Percentiles rank a stretch among this genome's conserved stretches.
Evolutionary conservation across 1,284 basidiomycete genomes (phyloP).

Genomic region (Sanghuangporus baumii): DNA sequence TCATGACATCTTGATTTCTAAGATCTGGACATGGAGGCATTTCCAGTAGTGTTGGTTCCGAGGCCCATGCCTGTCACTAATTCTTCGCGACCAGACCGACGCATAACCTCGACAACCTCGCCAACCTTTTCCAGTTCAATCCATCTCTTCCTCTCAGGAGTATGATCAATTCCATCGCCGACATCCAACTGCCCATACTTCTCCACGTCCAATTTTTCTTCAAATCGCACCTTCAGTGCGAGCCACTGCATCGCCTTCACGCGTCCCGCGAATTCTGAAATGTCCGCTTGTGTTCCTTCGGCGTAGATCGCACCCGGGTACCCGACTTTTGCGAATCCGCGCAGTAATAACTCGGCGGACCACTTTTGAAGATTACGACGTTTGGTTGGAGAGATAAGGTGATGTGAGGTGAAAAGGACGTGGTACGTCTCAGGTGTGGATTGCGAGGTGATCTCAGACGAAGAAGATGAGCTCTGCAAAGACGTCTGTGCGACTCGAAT

Average conservation of each 20-base stretch:
- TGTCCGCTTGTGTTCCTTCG: slow-evolving; percentile 43
- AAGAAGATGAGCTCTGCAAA: not conserved
- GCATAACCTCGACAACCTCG: slow-evolving; percentile 66
- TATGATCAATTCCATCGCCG: not conserved
- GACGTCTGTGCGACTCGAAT: not conserved
- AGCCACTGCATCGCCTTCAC: slow-evolving; percentile 78
- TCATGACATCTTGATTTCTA: not conserved
- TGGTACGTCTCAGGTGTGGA: slow-evolving; percentile 29
- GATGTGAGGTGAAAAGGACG: slow-evolving; percentile 67
- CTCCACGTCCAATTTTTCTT: slow-evolving; percentile 35
- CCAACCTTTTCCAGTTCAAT: slow-evolving; percentile 63
- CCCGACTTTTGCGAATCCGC: slow-evolving; percentile 69
- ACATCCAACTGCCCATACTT: not conserved
- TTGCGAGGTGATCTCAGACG: not conserved
- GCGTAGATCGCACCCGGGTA: slow-evolving; percentile 72
- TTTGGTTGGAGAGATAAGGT: slow-evolving; percentile 64
- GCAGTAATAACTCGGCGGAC: slow-evolving; percentile 48
- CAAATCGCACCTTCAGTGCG: slow-evolving; percentile 57
- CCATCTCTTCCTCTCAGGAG: slow-evolving; percentile 30
- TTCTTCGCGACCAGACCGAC: slow-evolving; percentile 45
- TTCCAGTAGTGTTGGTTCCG: slow-evolving; percentile 34
- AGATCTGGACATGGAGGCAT: not conserved
- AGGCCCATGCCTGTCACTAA: slow-evolving; percentile 63
- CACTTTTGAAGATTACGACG: slow-evolving; percentile 57
- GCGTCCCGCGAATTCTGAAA: slow-evolving; percentile 60